Evolutionary conservation across 2,329 filamentous ascomycete genomes (phyloP), one percentile per base, ranked within the genome.

Genomic region (Aspergillus latus): DNA sequence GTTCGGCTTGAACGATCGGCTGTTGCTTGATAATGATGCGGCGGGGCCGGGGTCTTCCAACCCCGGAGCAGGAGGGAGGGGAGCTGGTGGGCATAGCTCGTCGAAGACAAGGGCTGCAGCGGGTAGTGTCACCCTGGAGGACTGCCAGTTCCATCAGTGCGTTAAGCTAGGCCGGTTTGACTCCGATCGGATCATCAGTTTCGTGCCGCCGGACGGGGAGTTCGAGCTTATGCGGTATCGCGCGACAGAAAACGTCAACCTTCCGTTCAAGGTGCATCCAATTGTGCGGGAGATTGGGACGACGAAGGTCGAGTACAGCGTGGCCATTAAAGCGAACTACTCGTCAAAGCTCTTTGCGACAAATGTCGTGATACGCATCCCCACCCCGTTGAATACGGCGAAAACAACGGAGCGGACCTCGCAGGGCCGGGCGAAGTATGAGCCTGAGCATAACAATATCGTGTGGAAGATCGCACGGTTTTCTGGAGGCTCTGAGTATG

Each of bases 391-490:
- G 52, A 99, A 99, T 78, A 97, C 95, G 1, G 94, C 94, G 45
- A 88, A 88, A 70, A 97, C 96, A 59, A 93, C 88, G 1, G 92
- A 97, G 76, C 86, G 94, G 49, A 95, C 92, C 59, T 94, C 89
- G 1, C 92, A 97, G 75, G 95, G 94, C 58, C 96, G 97, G 72
- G 94, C 94, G 56, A 97, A 97, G 76, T 99, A 99, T 75, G 95
- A 99, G 76, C 95, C 94, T 0, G 90, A 92, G 62, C 92, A 97
- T 71, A 99, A 99, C 80, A 91, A 93, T 69, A 97, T 99, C 62
- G 89, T 97, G 10, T 99, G 94, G 94, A 97, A 97, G 82, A 97
- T 99, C 64, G 89, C 92, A 10, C 85, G 94, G n/a, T 99, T 99
- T 76, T 94, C 92, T 0, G 94, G 94, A n/a, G 92, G 97, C 76